These are phyloP conservation scores for Eucalyptus melliodora DNA, from an alignment of 345 rosid genomes.

Conservation along the genomic window DNA sequence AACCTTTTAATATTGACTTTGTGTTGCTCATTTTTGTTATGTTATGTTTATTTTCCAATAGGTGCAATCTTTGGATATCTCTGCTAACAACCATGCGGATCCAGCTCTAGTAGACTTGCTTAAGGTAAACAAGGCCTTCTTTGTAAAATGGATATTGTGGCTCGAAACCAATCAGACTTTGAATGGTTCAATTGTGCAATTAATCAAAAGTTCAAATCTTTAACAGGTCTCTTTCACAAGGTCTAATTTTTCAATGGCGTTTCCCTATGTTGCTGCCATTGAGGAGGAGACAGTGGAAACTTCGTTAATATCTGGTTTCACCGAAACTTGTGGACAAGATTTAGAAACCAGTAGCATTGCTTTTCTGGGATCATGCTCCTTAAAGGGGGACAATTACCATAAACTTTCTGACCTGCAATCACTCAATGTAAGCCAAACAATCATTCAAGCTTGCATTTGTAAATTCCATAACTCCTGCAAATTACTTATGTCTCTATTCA, in stretches of 20 bases:
- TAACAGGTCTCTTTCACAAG: slow-evolving; percentile 45
- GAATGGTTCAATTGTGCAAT: neutral
- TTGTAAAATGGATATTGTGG: neutral
- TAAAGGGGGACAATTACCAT: slow-evolving; percentile 46
- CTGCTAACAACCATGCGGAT: slow-evolving; percentile 33
- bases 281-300: slow-evolving; percentile 67
- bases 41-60: neutral
- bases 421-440: slow-evolving; percentile 32
- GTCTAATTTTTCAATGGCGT: slow-evolving; percentile 89
- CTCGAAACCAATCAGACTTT: neutral
- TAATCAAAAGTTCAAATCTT: neutral
- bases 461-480: neutral
- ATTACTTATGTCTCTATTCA: neutral
- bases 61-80: slow-evolving; percentile 69
- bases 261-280: slow-evolving; percentile 71
- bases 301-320: slow-evolving; percentile 56
- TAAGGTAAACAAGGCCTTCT: slow-evolving; percentile 28
- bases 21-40: neutral
- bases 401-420: slow-evolving; percentile 52
- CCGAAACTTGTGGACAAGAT: slow-evolving; percentile 46
- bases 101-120: slow-evolving; percentile 55
- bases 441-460: neutral
- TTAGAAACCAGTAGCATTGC: slow-evolving; percentile 42
- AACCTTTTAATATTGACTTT: neutral
- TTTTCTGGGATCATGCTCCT: slow-evolving; percentile 59